Evolutionary conservation across 2,329 filamentous ascomycete species (phyloP), one percentile per base, ranked within the genome.

Genomic region (Chaetomium olivaceum): DNA sequence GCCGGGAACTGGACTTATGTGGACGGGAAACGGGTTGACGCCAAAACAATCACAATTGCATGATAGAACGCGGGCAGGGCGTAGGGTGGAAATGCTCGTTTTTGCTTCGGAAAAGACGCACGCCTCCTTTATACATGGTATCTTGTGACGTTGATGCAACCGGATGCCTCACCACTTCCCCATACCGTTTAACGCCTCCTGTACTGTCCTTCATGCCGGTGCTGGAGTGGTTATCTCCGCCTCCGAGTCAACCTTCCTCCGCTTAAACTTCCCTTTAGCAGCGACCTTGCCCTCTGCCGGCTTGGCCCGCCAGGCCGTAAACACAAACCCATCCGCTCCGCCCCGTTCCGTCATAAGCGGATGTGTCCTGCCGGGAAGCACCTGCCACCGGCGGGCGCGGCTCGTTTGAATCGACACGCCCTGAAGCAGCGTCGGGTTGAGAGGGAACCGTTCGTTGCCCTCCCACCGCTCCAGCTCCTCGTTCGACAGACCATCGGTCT

Each of bases 331-430:
- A 74, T 98, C 94, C 0, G 92, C 88, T 0, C 94, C 94, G 23
- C 95, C 95, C 50, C 86, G 85, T 46, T 88, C 88, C 66, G 91
- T 97, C 95, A 99, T 99, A 63, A 96, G 78, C 7, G 95, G 95
- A 79, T 99, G 95, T 61, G 95, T 98, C 62, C 95, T 82, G 0
- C 92, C 91, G 0, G 95, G 95, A 56, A 99, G 77, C 1, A 97
- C 93, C 80, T 99, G 95, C 91, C 92, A 98, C 61, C 87, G 83
- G 68, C 91, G 84, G 5, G 91, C 89, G 16, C 92, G 84, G 57
- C 89, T 91, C 2, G 89, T 95, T 79, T 98, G 93, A 61, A 99
- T 82, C 14, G 85, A 87, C 0, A 92, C 88, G 0, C 89, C 91
- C 0, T 98, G 84, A 4, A 99, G 77, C 60, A 97, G 79, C 2